These are phyloP conservation scores for Solanum virginianum DNA, from an alignment of 257 asterid genomes.

Conservation along the genomic window DNA sequence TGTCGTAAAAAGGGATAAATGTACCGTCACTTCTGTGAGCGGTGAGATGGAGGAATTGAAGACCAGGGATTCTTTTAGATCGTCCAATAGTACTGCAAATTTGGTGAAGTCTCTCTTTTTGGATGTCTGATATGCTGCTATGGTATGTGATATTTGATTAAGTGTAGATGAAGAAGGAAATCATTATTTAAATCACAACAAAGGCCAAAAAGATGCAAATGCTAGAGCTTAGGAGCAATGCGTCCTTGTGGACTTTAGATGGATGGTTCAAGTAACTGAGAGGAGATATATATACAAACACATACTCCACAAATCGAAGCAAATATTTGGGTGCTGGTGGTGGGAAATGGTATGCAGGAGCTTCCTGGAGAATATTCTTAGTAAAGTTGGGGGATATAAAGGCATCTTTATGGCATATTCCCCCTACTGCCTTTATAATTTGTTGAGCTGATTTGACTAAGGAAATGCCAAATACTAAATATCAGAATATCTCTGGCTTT, in stretches of 20 bases:
- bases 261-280: neutral
- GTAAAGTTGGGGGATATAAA: neutral
- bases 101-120: neutral
- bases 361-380: slow-evolving; percentile 2
- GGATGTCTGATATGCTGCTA: neutral
- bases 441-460: neutral
- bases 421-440: neutral
- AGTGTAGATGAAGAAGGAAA: neutral
- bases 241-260: neutral
- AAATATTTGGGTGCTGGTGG: neutral
- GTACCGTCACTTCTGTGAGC: neutral
- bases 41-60: neutral
- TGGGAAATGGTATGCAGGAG: neutral
- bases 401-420: slow-evolving; percentile 20
- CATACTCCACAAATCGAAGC: neutral
- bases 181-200: neutral
- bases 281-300: neutral
- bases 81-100: neutral
- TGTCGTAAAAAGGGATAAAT: neutral
- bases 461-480: neutral
- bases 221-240: neutral
- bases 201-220: neutral
- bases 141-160: neutral
- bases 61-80: neutral
- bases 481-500: neutral